Evolutionary conservation across 2,329 filamentous ascomycete species (phyloP), one percentile per base, ranked within the genome.

Genomic region (Paecilomyces dactylethromorphus): DNA sequence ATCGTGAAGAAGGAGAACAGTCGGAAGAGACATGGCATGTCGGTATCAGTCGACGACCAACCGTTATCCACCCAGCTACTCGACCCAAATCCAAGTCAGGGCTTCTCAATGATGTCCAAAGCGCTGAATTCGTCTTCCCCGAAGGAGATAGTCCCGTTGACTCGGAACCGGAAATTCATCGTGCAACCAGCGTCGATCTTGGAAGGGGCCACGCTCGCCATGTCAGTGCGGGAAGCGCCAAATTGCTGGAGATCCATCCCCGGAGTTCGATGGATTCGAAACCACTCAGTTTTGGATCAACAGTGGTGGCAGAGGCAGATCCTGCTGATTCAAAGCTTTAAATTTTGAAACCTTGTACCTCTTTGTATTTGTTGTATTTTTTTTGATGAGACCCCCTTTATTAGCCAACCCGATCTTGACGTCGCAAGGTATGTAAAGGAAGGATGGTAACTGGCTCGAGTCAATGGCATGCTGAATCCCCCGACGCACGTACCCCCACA

Each of bases 161-260:
- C 53, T 67, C 68, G 55, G 50, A 54, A 24, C 59, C 65, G 22
- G 67, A 76, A 56, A 66, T 86, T 29, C 83, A 86, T 65, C 85
- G 88, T 65, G 90, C 91, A 29, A 87, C 81, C 56, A 93, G 88
- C 72, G 79, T 93, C 59, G 84, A 88, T 61, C 79, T 89, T 55
- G 84, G 84, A 59, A 84, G 81, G 66, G 79, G 82, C 10, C 89
- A 92, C 65, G 84, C 79, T 21, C 82, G 87, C 57, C 88, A 88
- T 63, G 86, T 92, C 67, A 92, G 89, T 68, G 88, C 89, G 52
- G 90, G 90, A 55, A 92, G 88, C 68, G 89, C 89, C 11, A 89
- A 85, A 73, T 74, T 93, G 56, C 76, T 94, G 55, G 86, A 92
- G 55, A 80, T 92, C 53, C 81, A 81, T 21, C 80, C 84, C 22